Base-by-base conservation (phyloP, 1,284 basidiomycete genomes). In the Pterulicium gracile region DNA sequence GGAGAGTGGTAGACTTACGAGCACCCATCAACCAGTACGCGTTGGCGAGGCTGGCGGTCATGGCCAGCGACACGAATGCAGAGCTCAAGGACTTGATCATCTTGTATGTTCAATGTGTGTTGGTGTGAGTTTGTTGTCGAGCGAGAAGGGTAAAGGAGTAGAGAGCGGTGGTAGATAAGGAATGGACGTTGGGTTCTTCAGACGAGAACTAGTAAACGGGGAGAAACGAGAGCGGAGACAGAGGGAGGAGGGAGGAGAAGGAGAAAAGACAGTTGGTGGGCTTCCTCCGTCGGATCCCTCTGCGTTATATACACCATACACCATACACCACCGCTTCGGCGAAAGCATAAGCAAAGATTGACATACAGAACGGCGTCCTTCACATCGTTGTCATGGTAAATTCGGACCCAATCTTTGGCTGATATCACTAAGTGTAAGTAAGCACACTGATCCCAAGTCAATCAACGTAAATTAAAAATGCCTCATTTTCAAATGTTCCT, bases 11-110 rank as follows among this genome's bases (percentile, higher is more conserved):
- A 24, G 20, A 49, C 52, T 42, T 36, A 62, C 62, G 55, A 13
- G 54, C 47, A 4, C 60, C 61, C 58, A 60, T 59, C 36, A 64
- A 54, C 60, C 60, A 62, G 50, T 62, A 64, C 5, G 61, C 61
- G 49, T 58, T 57, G 40, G 57, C 54, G 39, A 58, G 54, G 47
- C 55, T 48, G 10, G 52, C 56, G 47, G 45, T 18, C 5, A 40
- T 41, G 32, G 34, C 36, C 24, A 40, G 36, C 36, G 36, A 39
- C 5, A 39, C 36, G 19, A 39, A 39, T 4, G 36, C 36, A 18
- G 36, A 15, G 36, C n/a, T 17, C 36, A 39, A 39, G 15, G 36
- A 39, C 36, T 17, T 39, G 19, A 39, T 5, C 36, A 39, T 39
- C 15, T 13, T 39, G 4, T 15, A 39, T 10, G 27, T 32, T 32